Conservation (phyloP, 140 eudicot genomes). For the Oenanthe javanica region DNA sequence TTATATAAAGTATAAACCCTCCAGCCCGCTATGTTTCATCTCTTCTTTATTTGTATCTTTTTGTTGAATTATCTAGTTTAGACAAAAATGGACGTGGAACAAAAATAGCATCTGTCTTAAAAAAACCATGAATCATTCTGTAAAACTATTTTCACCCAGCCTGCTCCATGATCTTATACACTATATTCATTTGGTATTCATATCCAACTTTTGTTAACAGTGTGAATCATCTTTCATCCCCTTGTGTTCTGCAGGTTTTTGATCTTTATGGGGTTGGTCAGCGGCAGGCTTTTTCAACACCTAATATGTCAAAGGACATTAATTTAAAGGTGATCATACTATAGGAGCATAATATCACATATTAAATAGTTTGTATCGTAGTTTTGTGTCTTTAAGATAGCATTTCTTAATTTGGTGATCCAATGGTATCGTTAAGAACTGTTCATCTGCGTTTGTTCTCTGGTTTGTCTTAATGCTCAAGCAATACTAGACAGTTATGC, state of each 20-base stretch:
- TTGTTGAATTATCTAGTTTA: background rate
- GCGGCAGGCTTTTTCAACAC: constrained; percentile 56
- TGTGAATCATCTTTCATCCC: background rate
- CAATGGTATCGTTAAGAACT: background rate
- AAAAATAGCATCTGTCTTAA: background rate
- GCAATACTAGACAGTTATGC: background rate
- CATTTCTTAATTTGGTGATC: background rate
- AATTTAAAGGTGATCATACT: constrained; percentile 52
- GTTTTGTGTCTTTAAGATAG: background rate
- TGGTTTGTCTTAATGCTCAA: background rate
- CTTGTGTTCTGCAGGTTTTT: constrained; percentile 44
- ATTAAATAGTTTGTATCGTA: background rate
- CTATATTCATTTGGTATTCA: background rate
- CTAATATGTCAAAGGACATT: constrained; percentile 63
- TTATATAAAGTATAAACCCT: background rate
- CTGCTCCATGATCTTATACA: background rate
- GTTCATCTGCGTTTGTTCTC: background rate
- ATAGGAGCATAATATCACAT: background rate
- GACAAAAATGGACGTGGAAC: no score
- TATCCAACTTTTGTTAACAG: background rate
- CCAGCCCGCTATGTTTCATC: background rate
- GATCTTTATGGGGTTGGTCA: constrained; percentile 83
- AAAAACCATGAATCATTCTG: background rate
- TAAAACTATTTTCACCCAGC: background rate
- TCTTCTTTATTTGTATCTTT: background rate